Conservation (phyloP, 2,329 filamentous ascomycete genomes). For the Aspergillus puulaauensis region DNA sequence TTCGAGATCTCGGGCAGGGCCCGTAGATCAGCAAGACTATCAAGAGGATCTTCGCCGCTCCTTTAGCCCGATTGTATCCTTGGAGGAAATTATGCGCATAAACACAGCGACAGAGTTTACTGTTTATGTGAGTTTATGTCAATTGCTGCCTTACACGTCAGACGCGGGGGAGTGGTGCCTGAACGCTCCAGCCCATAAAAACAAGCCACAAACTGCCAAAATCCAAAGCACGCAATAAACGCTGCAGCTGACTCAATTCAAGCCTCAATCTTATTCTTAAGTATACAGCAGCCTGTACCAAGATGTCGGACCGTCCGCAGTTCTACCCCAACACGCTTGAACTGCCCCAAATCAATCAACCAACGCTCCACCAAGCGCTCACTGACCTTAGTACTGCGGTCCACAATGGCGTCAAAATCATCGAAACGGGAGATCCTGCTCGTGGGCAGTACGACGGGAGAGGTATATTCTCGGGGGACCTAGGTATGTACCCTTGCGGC, state of each 20-base stretch:
- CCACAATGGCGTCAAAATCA: constrained; percentile 1
- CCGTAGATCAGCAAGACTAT: too few relatives aligned
- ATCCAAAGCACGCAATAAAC: neutral
- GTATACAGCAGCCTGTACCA: neutral
- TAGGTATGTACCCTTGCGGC: neutral
- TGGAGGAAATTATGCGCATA: too few relatives aligned
- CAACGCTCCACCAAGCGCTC: neutral
- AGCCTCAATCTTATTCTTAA: neutral
- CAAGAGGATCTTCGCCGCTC: too few relatives aligned
- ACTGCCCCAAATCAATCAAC: neutral
- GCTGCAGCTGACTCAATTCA: neutral
- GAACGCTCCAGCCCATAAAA: neutral
- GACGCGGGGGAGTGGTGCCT: neutral
- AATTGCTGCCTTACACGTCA: neutral
- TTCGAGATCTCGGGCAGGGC: neutral
- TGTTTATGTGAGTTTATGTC: neutral
- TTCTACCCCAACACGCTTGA: constrained; percentile 4
- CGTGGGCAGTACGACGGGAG: neutral
- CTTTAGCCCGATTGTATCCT: too few relatives aligned
- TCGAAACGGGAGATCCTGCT: neutral
- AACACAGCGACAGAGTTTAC: too few relatives aligned
- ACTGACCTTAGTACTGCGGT: neutral
- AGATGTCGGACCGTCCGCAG: neutral
- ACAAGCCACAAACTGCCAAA: neutral
- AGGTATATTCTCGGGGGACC: constrained; percentile 2